A percentile compares a stretch with the other conserved stretches of the same genome.
These are phyloP conservation scores for Cicer pinnatifidum DNA, from an alignment of 306 rosid genomes.

Conservation along the genomic window DNA sequence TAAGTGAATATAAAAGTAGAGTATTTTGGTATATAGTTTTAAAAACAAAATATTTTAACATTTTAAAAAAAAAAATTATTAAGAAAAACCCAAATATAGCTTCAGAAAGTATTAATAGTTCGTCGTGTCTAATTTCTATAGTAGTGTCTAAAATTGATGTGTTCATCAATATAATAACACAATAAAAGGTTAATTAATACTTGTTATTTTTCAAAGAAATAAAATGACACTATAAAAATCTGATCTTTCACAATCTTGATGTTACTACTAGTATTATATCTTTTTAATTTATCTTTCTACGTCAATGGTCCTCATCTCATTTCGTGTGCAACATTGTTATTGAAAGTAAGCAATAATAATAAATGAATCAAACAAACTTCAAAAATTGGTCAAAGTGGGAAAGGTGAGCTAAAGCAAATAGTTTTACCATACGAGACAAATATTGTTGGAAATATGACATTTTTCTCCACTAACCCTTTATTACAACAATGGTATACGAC, in stretches of 20 bases:
- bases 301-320: slow-evolving; percentile 1
- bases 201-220: neutral
- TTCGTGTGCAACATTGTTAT: neutral
- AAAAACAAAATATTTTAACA: too few relatives aligned
- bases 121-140: too few relatives aligned
- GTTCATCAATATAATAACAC: too few relatives aligned
- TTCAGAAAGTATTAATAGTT: too few relatives aligned
- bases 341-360: slow-evolving; percentile 5
- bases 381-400: slow-evolving; percentile 13
- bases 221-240: neutral
- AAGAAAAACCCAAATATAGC: too few relatives aligned
- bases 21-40: too few relatives aligned
- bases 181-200: too few relatives aligned
- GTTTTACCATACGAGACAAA: slow-evolving; percentile 17
- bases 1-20: too few relatives aligned
- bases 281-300: neutral
- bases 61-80: too few relatives aligned
- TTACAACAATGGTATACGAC: neutral
- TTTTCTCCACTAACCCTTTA: slow-evolving; percentile 28
- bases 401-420: slow-evolving; percentile 18
- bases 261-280: neutral
- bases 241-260: neutral
- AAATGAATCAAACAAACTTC: neutral
- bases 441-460: slow-evolving; percentile 38
- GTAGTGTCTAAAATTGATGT: too few relatives aligned